A percentile compares a stretch with the other conserved stretches of the same genome.
Conservation (phyloP, 1,284 basidiomycete species). For the Cryptococcus sp. region DNA sequence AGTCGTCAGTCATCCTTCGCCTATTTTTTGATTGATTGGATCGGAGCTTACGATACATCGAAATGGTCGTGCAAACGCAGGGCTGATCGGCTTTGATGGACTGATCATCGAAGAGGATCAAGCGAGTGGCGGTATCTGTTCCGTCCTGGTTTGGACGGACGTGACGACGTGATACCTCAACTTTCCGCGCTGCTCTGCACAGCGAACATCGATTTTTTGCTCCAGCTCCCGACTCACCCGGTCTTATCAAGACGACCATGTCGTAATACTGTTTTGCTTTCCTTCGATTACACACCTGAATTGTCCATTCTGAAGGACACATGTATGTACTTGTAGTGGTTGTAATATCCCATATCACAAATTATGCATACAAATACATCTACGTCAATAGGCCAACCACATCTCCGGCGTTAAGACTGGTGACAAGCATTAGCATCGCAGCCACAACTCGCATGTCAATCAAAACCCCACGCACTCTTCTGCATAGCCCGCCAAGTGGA, state of each 20-base stretch:
- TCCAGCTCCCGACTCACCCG: background rate
- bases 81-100: slow-evolving; percentile 75
- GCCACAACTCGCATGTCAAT: no score
- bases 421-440: no score
- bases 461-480: slow-evolving; percentile 27
- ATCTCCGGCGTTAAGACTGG: slow-evolving; percentile 39
- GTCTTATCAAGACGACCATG: background rate
- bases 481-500: slow-evolving; percentile 40
- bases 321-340: background rate
- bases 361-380: background rate
- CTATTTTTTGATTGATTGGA: background rate
- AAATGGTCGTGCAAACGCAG: slow-evolving; percentile 6
- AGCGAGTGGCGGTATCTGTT: slow-evolving; percentile 62
- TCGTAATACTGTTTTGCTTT: background rate
- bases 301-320: background rate
- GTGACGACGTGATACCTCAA: background rate
- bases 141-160: slow-evolving; percentile 38
- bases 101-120: slow-evolving; percentile 74
- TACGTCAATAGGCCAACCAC: slow-evolving; percentile 40
- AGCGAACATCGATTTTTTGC: background rate
- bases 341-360: background rate
- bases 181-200: background rate
- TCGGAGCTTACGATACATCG: slow-evolving; percentile 33
- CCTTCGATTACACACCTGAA: background rate
- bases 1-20: slow-evolving; percentile 28